Conservation (phyloP, 495 filamentous ascomycete species). For the Tirmania nivea region DNA sequence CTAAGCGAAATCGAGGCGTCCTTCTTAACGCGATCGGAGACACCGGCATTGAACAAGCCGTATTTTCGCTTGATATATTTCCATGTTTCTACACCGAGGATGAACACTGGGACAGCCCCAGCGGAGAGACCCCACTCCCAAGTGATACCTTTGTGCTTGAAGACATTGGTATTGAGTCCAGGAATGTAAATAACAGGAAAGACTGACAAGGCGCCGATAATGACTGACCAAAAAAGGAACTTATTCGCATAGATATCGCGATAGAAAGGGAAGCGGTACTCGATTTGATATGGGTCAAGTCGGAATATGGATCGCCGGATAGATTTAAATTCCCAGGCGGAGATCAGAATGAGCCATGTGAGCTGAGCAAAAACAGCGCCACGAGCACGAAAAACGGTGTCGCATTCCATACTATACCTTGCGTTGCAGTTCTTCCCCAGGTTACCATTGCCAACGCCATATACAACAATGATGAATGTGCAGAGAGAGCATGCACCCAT, state of each 20-base stretch:
- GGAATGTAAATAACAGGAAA: constrained; percentile 54
- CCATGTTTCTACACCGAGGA: constrained; percentile 39
- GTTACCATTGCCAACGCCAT: constrained; percentile 34
- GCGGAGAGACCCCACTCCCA: constrained; percentile 46
- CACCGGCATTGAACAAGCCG: constrained; percentile 17
- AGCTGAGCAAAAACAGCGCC: constrained; percentile 50
- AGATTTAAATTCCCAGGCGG: constrained; percentile 47
- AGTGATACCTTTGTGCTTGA: constrained; percentile 43
- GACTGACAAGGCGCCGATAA: constrained; percentile 40
- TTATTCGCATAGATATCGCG: constrained; percentile 40
- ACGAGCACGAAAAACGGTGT: constrained; percentile 44
- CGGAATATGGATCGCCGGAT: constrained; percentile 41
- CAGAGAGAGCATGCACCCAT: constrained; percentile 39
- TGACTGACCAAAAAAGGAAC: constrained; percentile 48
- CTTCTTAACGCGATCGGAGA: constrained; percentile 18
- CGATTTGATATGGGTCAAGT: constrained; percentile 31
- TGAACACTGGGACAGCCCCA: constrained; percentile 34
- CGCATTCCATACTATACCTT: constrained; percentile 29
- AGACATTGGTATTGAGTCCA: constrained; percentile 39
- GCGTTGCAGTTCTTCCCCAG: constrained; percentile 46
- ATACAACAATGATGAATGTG: constrained; percentile 45
- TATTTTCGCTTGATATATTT: constrained; percentile 35
- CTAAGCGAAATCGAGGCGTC: constrained; percentile 19
- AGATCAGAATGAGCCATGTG: constrained; percentile 45
- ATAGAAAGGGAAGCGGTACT: constrained; percentile 30